Conservation (phyloP, 805 yeast species). For the Millerozyma acaciae region DNA sequence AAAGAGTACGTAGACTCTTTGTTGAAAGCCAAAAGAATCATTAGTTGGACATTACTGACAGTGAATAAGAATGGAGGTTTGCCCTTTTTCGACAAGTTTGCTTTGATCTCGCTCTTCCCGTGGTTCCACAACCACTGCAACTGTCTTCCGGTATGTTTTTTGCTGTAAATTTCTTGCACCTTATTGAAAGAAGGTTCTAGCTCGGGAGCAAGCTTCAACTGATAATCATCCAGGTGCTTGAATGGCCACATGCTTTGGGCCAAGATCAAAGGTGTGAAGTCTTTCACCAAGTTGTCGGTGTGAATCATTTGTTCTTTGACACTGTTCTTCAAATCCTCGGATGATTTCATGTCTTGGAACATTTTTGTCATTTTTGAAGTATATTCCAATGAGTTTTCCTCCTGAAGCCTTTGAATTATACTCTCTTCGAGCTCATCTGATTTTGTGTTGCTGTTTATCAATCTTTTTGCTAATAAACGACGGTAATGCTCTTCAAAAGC, state of each 20-base stretch:
- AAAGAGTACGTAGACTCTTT: constrained; percentile 57
- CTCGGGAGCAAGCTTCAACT: constrained; percentile 60
- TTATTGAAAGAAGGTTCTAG: constrained; percentile 61
- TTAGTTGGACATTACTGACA: constrained; percentile 82
- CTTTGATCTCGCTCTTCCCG: constrained; percentile 87
- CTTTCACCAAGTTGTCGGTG: constrained; percentile 21
- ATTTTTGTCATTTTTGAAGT: constrained; percentile 91
- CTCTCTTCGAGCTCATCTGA: constrained; percentile 82
- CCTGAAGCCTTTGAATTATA: constrained; percentile 80
- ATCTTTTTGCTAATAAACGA: constrained; percentile 80
- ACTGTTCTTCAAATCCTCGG: constrained; percentile 64
- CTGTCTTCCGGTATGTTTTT: constrained; percentile 80
- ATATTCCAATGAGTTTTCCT: constrained; percentile 87
- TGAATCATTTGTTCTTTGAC: constrained; percentile 44
- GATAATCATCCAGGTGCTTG: constrained; percentile 38
- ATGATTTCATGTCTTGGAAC: constrained; percentile 90
- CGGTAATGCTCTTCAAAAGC: constrained; percentile 92
- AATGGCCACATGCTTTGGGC: constrained; percentile 92
- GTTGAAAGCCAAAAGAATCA: constrained; percentile 82
- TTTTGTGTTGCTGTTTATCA: constrained; percentile 81
- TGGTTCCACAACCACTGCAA: constrained; percentile 95
- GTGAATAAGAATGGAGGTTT: constrained; percentile 78
- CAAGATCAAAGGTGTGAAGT: constrained; percentile 69
- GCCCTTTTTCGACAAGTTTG: constrained; percentile 76
- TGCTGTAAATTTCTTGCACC: constrained; percentile 64